These are phyloP conservation scores for Saksenaea vasiformis DNA, from an alignment of 371 early-diverging fungal species.

Conservation along the genomic window DNA sequence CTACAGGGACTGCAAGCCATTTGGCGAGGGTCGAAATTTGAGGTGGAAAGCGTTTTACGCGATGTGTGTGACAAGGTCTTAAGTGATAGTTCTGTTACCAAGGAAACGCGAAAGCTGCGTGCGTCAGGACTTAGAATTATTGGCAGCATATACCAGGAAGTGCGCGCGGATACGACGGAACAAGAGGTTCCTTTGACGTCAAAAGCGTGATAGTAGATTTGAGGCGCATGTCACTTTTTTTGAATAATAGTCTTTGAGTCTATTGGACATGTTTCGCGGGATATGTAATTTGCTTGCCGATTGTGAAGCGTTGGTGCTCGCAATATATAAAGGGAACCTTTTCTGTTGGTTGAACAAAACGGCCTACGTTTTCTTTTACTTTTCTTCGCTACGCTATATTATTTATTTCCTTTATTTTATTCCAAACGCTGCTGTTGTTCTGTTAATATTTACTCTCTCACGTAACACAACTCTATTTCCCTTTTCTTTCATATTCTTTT, in stretches of 20 bases:
- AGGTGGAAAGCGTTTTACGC: slow-evolving; percentile 90
- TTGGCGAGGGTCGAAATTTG: slow-evolving; percentile 93
- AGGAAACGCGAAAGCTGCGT: slow-evolving; percentile 56
- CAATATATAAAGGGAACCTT: slow-evolving; percentile 2
- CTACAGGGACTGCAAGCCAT: slow-evolving; percentile 82
- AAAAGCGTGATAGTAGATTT: not conserved
- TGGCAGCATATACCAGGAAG: slow-evolving; percentile 68
- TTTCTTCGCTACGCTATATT: not conserved
- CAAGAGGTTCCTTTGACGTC: slow-evolving; percentile 42
- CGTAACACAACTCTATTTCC: slow-evolving; percentile 2
- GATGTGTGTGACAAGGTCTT: slow-evolving; percentile 89
- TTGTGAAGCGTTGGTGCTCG: not conserved
- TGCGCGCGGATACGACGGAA: slow-evolving; percentile 51
- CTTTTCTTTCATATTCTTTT: not conserved
- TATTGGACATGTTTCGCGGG: slow-evolving; percentile 32
- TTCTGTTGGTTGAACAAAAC: not conserved
- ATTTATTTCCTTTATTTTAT: not conserved
- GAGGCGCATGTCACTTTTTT: slow-evolving; percentile 1
- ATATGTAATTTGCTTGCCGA: slow-evolving; percentile 14
- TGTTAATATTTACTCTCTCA: not conserved
- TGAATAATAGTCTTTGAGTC: slow-evolving; percentile 11
- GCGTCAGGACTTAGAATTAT: slow-evolving; percentile 74
- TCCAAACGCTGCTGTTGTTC: not conserved
- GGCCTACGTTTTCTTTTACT: not conserved
- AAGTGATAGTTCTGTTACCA: slow-evolving; percentile 59